Conservation (phyloP, 2,329 filamentous ascomycete species). For the Nectriaceae sp. region DNA sequence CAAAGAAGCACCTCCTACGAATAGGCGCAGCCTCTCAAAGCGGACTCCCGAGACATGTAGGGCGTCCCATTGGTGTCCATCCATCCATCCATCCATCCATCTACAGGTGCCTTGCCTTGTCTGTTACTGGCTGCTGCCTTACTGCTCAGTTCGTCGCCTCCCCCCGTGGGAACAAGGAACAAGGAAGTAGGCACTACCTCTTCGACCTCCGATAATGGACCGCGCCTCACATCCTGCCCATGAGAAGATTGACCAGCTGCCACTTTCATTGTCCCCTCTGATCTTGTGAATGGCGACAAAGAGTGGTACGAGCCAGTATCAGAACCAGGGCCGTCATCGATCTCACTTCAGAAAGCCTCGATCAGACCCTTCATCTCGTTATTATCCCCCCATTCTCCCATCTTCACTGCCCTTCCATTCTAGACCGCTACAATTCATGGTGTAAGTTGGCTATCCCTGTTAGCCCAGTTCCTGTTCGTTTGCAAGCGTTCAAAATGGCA, state of each 20-base stretch:
- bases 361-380: background rate
- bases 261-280: constrained; percentile 27
- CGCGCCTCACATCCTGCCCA: constrained; percentile 17
- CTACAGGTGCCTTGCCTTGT: too few species aligned
- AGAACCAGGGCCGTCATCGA: background rate
- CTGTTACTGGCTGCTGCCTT: background rate
- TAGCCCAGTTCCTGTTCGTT: constrained; percentile 16
- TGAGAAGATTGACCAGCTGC: constrained; percentile 15
- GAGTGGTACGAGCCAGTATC: background rate
- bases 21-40: constrained; percentile 6
- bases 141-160: background rate
- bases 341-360: background rate
- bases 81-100: background rate
- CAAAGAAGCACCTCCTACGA: constrained; percentile 19
- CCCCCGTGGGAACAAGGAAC: background rate
- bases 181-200: constrained; percentile 16
- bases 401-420: constrained; percentile 2
- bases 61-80: constrained; percentile 3
- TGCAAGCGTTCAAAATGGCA: constrained; percentile 28
- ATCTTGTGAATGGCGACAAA: constrained; percentile 21
- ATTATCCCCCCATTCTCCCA: background rate
- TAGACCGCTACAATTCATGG: constrained; percentile 5
- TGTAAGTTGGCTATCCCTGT: constrained; percentile 11
- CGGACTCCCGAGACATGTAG: constrained; percentile 30
- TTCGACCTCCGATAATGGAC: constrained; percentile 19